A percentile compares a stretch with the other conserved stretches of the same genome.
Conservation (phyloP, 2,329 filamentous ascomycete genomes). For the Fusarium guadeloupense region DNA sequence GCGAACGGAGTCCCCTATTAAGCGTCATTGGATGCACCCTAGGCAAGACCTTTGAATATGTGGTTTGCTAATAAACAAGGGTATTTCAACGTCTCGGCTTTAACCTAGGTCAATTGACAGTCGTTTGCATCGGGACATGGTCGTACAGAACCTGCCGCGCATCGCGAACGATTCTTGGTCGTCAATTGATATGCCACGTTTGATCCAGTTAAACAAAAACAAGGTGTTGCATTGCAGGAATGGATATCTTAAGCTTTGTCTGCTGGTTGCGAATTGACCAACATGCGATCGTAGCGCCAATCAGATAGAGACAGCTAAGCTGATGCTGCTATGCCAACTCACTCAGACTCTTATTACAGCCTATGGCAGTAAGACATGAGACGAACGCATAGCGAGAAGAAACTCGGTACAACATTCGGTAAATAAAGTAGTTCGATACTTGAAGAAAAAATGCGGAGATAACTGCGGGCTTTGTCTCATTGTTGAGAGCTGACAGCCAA, state of each 20-base stretch:
- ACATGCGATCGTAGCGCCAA: not conserved
- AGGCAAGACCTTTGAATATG: too few relatives aligned
- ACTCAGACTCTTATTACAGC: conserved; percentile 15
- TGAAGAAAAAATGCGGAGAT: conserved; percentile 22
- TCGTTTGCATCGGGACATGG: too few relatives aligned
- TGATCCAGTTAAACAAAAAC: not conserved
- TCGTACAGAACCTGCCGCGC: too few relatives aligned
- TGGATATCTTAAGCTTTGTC: not conserved
- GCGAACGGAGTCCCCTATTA: too few relatives aligned
- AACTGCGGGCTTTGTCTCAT: conserved; percentile 27
- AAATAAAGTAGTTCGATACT: conserved; percentile 2
- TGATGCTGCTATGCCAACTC: conserved; percentile 32
- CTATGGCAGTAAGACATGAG: conserved; percentile 5
- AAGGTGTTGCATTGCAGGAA: not conserved
- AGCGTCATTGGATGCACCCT: too few relatives aligned
- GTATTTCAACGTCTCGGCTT: too few relatives aligned
- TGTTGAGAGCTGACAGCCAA: conserved; percentile 26
- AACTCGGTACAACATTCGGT: conserved; percentile 12
- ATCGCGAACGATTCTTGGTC: too few relatives aligned
- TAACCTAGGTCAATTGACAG: too few relatives aligned
- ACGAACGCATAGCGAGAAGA: conserved; percentile 11
- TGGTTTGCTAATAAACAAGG: too few relatives aligned
- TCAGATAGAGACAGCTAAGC: conserved; percentile 8
- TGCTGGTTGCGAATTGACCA: not conserved
- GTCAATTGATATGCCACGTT: not conserved